Conservation (phyloP, 768 basidiomycete genomes). For the Boletus pseudopeckii region DNA sequence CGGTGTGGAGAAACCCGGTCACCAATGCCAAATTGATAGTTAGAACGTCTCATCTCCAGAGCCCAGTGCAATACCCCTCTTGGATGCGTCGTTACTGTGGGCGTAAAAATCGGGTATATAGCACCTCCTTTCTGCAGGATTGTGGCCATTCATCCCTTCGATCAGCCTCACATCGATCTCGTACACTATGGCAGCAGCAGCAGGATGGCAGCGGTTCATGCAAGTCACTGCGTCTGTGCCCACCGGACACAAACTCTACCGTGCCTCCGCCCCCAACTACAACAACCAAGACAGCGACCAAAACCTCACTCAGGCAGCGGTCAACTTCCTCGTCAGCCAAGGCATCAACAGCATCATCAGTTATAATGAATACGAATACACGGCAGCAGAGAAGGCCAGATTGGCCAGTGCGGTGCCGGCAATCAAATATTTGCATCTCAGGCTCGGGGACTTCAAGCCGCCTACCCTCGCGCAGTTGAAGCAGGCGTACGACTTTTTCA, state of each 20-base stretch:
- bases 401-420: not conserved
- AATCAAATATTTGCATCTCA: constrained; percentile 19
- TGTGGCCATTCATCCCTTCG: not conserved
- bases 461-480: constrained; percentile 18
- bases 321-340: constrained; percentile 13
- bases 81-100: not conserved
- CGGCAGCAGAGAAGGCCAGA: not conserved
- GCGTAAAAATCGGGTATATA: not conserved
- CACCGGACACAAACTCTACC: constrained; percentile 11
- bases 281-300: constrained; percentile 2
- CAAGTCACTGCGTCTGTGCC: constrained; percentile 12
- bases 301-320: constrained; percentile 10
- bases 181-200: constrained; percentile 2
- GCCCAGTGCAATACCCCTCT: not conserved
- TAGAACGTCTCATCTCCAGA: not conserved
- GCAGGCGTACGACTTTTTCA: constrained; percentile 16
- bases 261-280: constrained; percentile 24
- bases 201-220: constrained; percentile 17
- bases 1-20: too few relatives aligned
- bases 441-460: constrained; percentile 19
- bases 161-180: not conserved
- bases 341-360: constrained; percentile 22
- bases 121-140: not conserved
- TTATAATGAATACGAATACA: constrained; percentile 18
- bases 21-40: not conserved